These are phyloP conservation scores for Xylaria palmicola DNA, from an alignment of 495 filamentous ascomycete species.

Conservation along the genomic window DNA sequence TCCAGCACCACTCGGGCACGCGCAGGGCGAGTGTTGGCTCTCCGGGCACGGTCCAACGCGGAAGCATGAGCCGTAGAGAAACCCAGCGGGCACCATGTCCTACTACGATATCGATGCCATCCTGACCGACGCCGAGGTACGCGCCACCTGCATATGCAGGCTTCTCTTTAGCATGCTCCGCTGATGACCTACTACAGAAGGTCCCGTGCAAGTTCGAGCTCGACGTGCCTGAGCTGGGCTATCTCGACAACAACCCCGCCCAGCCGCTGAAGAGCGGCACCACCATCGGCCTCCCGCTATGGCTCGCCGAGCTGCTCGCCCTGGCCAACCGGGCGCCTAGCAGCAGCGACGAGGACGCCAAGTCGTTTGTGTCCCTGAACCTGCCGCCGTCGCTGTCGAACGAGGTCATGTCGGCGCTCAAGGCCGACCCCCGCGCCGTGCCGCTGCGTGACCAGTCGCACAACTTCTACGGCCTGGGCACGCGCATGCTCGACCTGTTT, in stretches of 20 bases:
- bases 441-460: conserved; percentile 78
- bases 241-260: conserved; percentile 69
- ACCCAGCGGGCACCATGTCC: conserved; percentile 54
- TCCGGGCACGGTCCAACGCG: not conserved
- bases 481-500: conserved; percentile 82
- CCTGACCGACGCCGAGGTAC: conserved; percentile 85
- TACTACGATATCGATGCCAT: conserved; percentile 97
- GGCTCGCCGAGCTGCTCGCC: conserved; percentile 96
- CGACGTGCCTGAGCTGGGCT: conserved; percentile 80
- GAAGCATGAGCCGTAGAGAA: conserved; percentile 2
- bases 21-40: not conserved
- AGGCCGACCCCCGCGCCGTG: conserved; percentile 83
- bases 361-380: conserved; percentile 73
- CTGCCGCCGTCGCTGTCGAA: conserved; percentile 74
- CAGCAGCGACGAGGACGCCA: conserved; percentile 37
- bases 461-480: conserved; percentile 83
- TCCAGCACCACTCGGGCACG: not conserved
- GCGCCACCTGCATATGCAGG: not conserved
- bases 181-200: conserved; percentile 60
- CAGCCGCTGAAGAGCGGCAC: conserved; percentile 74
- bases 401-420: conserved; percentile 84
- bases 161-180: not conserved
- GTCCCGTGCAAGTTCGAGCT: conserved; percentile 92
- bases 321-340: conserved; percentile 64
- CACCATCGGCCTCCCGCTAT: conserved; percentile 80